A percentile compares a stretch with the other conserved stretches of the same genome.
Evolutionary conservation across 2,329 filamentous ascomycete genomes (phyloP).

Genomic region (Pochonia chlamydosporia): DNA sequence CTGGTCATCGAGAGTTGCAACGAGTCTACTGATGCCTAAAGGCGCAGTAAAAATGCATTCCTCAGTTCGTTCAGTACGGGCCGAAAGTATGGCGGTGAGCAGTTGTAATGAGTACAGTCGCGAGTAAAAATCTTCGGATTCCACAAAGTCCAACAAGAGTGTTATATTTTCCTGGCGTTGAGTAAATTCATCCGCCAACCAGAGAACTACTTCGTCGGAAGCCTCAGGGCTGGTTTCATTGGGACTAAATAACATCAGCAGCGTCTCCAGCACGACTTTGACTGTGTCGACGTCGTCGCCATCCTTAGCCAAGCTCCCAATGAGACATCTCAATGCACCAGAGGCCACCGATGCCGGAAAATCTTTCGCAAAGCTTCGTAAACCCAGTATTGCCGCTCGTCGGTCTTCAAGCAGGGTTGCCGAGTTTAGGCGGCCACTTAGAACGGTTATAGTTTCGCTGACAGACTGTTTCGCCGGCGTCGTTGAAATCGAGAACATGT

Average conservation of each 20-base stretch:
- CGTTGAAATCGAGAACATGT: slow-evolving; percentile 59
- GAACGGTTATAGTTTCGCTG: slow-evolving; percentile 84
- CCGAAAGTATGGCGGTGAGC: slow-evolving; percentile 76
- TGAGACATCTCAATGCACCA: slow-evolving; percentile 82
- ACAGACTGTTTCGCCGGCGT: slow-evolving; percentile 95
- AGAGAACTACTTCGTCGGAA: slow-evolving; percentile 90
- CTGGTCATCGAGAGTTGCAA: slow-evolving; percentile 75
- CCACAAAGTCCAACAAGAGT: slow-evolving; percentile 80
- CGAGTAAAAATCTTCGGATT: slow-evolving; percentile 82
- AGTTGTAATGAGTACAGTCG: slow-evolving; percentile 88
- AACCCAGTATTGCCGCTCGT: slow-evolving; percentile 82
- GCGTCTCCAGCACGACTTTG: slow-evolving; percentile 89
- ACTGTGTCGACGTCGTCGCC: slow-evolving; percentile 93
- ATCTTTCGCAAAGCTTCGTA: slow-evolving; percentile 93
- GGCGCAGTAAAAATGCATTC: slow-evolving; percentile 90
- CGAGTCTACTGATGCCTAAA: slow-evolving; percentile 79
- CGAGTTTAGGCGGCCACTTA: slow-evolving; percentile 81
- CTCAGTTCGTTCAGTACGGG: slow-evolving; percentile 85
- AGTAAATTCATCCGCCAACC: slow-evolving; percentile 97
- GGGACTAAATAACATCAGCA: slow-evolving; percentile 83
- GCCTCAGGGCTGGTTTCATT: slow-evolving; percentile 76
- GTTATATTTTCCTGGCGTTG: slow-evolving; percentile 97
- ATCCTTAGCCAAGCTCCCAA: slow-evolving; percentile 79
- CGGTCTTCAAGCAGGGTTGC: slow-evolving; percentile 92
- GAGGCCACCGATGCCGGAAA: slow-evolving; percentile 95